Evolutionary conservation across 139 green algal genomes (phyloP).

Genomic region (Marvania coccoides): DNA sequence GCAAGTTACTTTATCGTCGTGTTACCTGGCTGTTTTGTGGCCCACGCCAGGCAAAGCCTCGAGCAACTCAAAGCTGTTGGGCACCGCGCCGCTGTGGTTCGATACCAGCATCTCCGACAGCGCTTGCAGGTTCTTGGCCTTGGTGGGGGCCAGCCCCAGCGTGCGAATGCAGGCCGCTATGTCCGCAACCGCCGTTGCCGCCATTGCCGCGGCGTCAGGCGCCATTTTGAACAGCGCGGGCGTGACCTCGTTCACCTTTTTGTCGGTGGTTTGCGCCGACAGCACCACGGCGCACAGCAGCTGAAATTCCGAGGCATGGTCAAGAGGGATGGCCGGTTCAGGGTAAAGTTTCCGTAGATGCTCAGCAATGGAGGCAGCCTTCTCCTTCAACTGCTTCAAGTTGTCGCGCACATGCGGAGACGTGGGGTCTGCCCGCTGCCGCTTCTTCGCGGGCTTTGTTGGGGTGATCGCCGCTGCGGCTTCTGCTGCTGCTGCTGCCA

Average conservation of each 20-base stretch:
- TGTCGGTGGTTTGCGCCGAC: constrained; percentile 66
- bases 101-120: constrained; percentile 52
- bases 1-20: constrained; percentile 45
- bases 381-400: constrained; percentile 14
- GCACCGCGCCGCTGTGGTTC: constrained; percentile 59
- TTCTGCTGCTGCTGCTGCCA: neutral
- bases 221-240: constrained; percentile 52
- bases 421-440: neutral
- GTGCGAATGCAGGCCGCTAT: constrained; percentile 55
- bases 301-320: constrained; percentile 62
- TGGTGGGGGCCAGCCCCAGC: constrained; percentile 79
- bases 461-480: neutral
- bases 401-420: constrained; percentile 11
- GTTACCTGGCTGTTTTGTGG: constrained; percentile 84
- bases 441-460: too few relatives aligned
- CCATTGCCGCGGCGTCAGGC: constrained; percentile 50
- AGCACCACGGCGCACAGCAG: constrained; percentile 77
- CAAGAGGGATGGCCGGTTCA: constrained; percentile 59
- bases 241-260: constrained; percentile 70
- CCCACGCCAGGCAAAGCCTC: constrained; percentile 70
- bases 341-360: constrained; percentile 65
- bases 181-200: constrained; percentile 11
- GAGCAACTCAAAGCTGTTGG: constrained; percentile 59
- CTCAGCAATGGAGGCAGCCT: constrained; percentile 40
- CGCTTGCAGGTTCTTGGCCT: constrained; percentile 66